Conservation (phyloP, 768 basidiomycete genomes). For the Asterophora parasitica region DNA sequence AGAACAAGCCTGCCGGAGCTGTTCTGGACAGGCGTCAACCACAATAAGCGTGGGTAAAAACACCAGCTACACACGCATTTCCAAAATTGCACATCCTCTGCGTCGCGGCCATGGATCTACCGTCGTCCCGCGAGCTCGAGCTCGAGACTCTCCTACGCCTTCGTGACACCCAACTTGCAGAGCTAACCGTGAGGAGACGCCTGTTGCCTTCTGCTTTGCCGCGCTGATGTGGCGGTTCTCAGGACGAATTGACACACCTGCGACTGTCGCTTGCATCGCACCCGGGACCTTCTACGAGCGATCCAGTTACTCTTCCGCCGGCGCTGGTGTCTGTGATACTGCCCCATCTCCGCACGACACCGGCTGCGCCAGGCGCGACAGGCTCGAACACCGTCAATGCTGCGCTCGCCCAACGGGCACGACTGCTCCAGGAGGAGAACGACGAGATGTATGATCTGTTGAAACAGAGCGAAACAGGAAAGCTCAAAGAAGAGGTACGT, state of each 20-base stretch:
- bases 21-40: no score
- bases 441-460: constrained; percentile 79
- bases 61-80: neutral
- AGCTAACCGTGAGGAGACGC: constrained; percentile 64
- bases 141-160: constrained; percentile 75
- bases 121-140: constrained; percentile 72
- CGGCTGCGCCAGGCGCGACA: constrained; percentile 25
- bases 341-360: constrained; percentile 54
- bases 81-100: constrained; percentile 5
- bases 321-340: constrained; percentile 63
- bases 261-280: constrained; percentile 62
- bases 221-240: constrained; percentile 13
- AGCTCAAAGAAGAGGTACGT: constrained; percentile 76
- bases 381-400: constrained; percentile 55
- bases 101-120: constrained; percentile 53
- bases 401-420: constrained; percentile 72
- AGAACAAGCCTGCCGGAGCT: no score
- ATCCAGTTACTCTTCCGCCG: constrained; percentile 66
- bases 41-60: no score
- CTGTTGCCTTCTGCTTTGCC: neutral
- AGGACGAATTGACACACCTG: constrained; percentile 74
- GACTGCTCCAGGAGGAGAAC: constrained; percentile 78
- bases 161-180: constrained; percentile 66
- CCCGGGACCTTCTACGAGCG: constrained; percentile 53
- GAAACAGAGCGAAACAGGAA: constrained; percentile 71